phyloP scores from a whole-genome alignment of 139 green algal species.

The Chlorella sp. region DNA sequence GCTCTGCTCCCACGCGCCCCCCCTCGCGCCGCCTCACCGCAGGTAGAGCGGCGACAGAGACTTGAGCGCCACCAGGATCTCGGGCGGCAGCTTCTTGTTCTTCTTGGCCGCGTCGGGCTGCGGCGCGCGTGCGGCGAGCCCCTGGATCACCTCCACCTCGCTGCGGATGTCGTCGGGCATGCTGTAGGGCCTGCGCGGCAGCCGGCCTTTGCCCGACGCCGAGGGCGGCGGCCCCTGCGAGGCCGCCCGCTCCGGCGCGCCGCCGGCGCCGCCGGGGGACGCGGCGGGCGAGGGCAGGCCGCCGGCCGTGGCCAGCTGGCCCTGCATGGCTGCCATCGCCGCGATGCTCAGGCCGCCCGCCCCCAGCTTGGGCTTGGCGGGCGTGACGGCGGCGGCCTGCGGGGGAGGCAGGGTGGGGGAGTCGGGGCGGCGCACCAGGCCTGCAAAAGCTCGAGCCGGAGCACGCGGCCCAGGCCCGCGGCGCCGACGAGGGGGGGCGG shows the following conservation, averaged over 20 bases:
- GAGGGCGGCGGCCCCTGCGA: neutral
- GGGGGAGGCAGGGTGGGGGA: too few species aligned
- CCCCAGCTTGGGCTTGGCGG: too few species aligned
- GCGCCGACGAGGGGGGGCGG: neutral
- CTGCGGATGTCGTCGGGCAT: slow-evolving; percentile 10
- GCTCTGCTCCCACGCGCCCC: neutral
- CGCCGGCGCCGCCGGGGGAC: neutral
- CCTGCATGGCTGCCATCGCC: slow-evolving; percentile 3
- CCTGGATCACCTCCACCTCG: neutral
- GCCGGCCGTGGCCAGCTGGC: neutral
- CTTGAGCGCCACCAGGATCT: neutral
- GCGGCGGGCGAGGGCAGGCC: neutral
- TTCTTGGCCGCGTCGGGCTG: neutral
- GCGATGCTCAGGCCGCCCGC: slow-evolving; percentile 5
- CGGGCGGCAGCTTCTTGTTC: slow-evolving; percentile 6
- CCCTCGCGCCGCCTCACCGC: neutral
- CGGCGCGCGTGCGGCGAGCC: neutral
- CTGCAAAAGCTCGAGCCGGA: too few species aligned
- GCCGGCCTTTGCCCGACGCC: neutral
- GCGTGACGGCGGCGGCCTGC: too few species aligned
- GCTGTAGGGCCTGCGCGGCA: slow-evolving; percentile 4
- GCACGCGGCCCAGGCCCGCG: too few species aligned
- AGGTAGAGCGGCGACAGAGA: neutral
- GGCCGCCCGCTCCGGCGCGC: neutral
- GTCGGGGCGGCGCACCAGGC: too few species aligned